phyloP scores from a whole-genome alignment of 768 basidiomycete genomes.

The Trametes cinnabarina region DNA sequence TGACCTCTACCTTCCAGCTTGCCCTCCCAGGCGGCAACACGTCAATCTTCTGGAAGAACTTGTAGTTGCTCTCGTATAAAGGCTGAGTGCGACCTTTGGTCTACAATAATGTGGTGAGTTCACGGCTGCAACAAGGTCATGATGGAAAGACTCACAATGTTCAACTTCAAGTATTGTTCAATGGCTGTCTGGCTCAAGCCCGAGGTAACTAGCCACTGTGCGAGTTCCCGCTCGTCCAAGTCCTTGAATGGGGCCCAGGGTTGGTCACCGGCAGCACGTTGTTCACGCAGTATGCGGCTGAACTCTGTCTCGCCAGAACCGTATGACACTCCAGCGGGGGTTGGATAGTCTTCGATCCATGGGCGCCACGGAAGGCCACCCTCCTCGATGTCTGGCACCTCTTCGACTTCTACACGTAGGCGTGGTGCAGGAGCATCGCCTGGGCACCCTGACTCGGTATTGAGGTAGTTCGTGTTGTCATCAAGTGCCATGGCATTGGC shows the following conservation, averaged over 20 bases:
- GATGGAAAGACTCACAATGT: constrained; percentile 31
- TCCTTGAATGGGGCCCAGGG: constrained; percentile 29
- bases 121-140: too few species aligned
- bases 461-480: too few species aligned
- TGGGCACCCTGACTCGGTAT: too few species aligned
- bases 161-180: constrained; percentile 33
- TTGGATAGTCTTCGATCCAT: constrained; percentile 9
- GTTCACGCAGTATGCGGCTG: not conserved
- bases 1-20: constrained; percentile 25
- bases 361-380: constrained; percentile 9
- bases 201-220: constrained; percentile 31
- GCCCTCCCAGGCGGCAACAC: constrained; percentile 22
- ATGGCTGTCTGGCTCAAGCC: constrained; percentile 28
- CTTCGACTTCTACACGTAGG: constrained; percentile 7
- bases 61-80: constrained; percentile 29
- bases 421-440: too few species aligned
- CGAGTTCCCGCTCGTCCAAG: constrained; percentile 35
- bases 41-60: constrained; percentile 29
- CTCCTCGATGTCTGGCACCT: constrained; percentile 11
- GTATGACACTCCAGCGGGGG: too few species aligned
- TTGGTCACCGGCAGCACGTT: not conserved
- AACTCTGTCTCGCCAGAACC: too few species aligned
- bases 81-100: constrained; percentile 1
- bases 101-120: too few species aligned
- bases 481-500: too few species aligned